Percentiles rank a stretch among this genome's conserved stretches.
phyloP scores from a whole-genome alignment of 139 green algal species.

The Closterium sp. region DNA sequence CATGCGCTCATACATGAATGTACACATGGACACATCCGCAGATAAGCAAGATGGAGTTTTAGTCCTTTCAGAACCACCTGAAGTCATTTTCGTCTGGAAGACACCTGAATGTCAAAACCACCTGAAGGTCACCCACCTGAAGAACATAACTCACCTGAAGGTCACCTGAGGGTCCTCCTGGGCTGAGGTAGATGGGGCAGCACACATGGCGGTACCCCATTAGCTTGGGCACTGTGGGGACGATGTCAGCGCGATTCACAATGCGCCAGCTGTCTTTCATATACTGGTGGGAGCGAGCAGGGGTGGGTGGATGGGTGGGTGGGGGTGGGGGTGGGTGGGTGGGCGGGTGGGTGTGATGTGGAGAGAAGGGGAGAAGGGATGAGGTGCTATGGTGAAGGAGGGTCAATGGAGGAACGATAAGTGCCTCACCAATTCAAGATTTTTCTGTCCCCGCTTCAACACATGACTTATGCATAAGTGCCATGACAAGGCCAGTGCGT shows the following conservation, averaged over 20 bases:
- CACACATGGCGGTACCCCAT: slow-evolving; percentile 56
- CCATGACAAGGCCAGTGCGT: too few species aligned
- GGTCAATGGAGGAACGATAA: too few species aligned
- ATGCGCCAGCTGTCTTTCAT: slow-evolving; percentile 54
- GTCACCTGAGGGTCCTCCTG: background rate
- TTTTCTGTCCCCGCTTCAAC: too few species aligned
- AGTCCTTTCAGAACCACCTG: background rate
- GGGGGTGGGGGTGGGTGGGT: background rate
- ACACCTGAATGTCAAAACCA: background rate
- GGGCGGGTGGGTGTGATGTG: background rate
- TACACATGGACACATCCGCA: background rate
- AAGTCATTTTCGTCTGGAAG: too few species aligned
- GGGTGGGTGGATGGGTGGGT: background rate
- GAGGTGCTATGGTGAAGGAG: background rate
- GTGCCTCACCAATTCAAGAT: too few species aligned
- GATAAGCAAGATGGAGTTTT: background rate
- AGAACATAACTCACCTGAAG: background rate
- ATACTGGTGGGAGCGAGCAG: background rate
- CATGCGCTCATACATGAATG: background rate
- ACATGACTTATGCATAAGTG: too few species aligned
- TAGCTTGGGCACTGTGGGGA: slow-evolving; percentile 28
- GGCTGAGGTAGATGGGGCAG: slow-evolving; percentile 7
- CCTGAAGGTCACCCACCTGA: background rate
- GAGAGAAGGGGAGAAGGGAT: background rate
- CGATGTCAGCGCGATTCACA: slow-evolving; percentile 49